Base-by-base conservation (phyloP, 176 grass and related monocot species). In the Musa schizocarpa region DNA sequence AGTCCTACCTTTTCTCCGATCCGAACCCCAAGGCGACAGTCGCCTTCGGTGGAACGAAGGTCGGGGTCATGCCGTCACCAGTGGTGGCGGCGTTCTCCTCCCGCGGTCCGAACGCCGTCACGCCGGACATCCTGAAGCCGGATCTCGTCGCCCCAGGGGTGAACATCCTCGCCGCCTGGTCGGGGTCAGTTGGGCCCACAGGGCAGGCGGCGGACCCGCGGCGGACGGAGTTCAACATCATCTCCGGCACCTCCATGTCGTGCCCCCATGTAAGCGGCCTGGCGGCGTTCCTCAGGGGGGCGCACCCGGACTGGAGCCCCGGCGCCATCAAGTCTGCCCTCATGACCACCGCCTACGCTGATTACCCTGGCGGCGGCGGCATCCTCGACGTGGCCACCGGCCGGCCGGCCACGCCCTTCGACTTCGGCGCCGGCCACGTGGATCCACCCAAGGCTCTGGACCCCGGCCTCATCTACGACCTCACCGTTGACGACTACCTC, bases 191-290 rank as follows among this genome's bases (percentile, higher is more conserved):
- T 1, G 92, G 92, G n/a, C 90, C 90, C n/a, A 96, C 89, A 9
- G 93, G 85, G 1, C 79, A 84, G 20, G 52, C 79, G 9, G 71
- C 82, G 13, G 92, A 96, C 82, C 63, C 75, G 17, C 87, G 89
- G 3, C 87, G 87, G 3, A 85, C 84, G 0, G 72, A 43, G 54
- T 97, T 79, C 84, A 97, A 92, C 83, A 93, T 97, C 79, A 90
- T 97, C 82, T 97, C 93, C 0, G 93, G 93, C 21, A 97, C 93
- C 1, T 97, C 93, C 65, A 97, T 97, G 90, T 92, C 93, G 19
- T 92, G 89, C 71, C 90, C 93, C 8, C 93, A 97, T 53, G 83
- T 97, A 17, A 97, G 93, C 67, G 93, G 93, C 56, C 78, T 97
- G 0, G 88, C 85, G 0, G 86, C 93, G 72, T 71, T 92, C 68